Percentiles rank a stretch among this genome's conserved stretches.
Evolutionary conservation across 345 rosid genomes (phyloP).

Genomic region (Populus ilicifolia): DNA sequence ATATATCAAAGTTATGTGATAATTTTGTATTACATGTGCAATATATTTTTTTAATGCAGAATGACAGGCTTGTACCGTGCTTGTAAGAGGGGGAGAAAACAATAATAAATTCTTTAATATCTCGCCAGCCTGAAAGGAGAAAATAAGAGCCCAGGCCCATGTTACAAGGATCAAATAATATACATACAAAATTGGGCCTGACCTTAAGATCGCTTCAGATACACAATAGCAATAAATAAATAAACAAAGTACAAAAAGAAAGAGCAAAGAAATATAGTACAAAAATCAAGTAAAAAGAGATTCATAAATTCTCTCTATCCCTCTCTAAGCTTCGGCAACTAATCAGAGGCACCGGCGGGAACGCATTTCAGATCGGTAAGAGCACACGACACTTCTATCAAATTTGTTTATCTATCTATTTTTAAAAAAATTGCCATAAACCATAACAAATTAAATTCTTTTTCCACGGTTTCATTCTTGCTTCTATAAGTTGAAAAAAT

Average conservation of each 20-base stretch:
- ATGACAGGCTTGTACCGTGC: too few species aligned
- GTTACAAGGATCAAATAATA: background rate
- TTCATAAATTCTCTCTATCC: background rate
- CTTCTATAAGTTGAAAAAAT: background rate
- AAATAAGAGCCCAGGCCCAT: background rate
- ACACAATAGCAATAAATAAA: background rate
- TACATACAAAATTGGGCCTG: background rate
- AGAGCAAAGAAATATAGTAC: background rate
- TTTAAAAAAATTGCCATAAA: background rate
- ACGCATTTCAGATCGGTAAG: slow-evolving; percentile 37
- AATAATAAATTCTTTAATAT: too few species aligned
- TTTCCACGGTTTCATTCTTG: background rate
- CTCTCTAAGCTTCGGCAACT: slow-evolving; percentile 2
- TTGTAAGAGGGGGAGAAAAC: too few species aligned
- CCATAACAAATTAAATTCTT: background rate
- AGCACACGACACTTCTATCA: background rate
- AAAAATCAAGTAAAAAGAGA: background rate
- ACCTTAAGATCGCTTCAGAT: background rate
- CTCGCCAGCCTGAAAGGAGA: background rate
- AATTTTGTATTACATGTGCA: too few species aligned
- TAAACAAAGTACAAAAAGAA: background rate
- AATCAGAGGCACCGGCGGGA: slow-evolving; percentile 34
- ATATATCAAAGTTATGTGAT: too few species aligned
- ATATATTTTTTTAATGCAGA: too few species aligned
- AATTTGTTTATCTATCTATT: background rate